Evolutionary conservation across 2,329 filamentous ascomycete genomes (phyloP), one percentile per base, ranked within the genome.

Genomic region (Emmonsia crescens): DNA sequence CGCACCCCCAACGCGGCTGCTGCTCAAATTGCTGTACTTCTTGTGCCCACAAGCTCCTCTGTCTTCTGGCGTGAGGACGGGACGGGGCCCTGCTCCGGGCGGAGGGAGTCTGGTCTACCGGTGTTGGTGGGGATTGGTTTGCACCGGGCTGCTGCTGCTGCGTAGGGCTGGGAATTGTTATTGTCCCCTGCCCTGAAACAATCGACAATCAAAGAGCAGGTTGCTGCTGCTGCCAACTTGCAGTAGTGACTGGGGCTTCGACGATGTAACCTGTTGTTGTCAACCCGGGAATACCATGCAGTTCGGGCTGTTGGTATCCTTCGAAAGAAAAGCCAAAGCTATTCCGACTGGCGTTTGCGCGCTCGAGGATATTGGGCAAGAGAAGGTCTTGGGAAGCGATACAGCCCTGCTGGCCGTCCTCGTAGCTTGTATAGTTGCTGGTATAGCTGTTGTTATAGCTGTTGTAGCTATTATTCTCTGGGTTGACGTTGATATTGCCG

Each of bases 31-130:
- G 27, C 29, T 36, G n/a, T 5, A 46, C 56, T 31, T 62, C 56
- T 31, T 46, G 19, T 31, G 48, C 10, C 57, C 61, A 56, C 36
- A 59, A 27, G 14, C 51, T 60, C 38, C 46, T 58, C 44, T 55
- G 31, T 3, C 57, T 27, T 5, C 38, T 58, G 5, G 55, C 38
- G 48, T 54, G 29, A 31, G 61, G 48, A 36, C 54, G 21, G 16
- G 40, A 40, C 31, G 52, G n/a, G 52, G 27, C 33, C 2, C 19
- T 56, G 19, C 52, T 56, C n/a, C 52, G 19, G 12, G 52, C n/a
- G 36, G 24, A 10, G 31, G 48, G 51, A 38, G 9, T n/a, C 19
- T 24, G 16, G 19, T 33, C 4, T 12, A 12, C 19, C 1, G 21
- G 54, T 8, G n/a, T 14, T 24, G 8, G 5, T 40, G 33, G 33